These are phyloP conservation scores for Pelargonium cotyledonis DNA, from an alignment of 441 rosid genomes.

Conservation along the genomic window DNA sequence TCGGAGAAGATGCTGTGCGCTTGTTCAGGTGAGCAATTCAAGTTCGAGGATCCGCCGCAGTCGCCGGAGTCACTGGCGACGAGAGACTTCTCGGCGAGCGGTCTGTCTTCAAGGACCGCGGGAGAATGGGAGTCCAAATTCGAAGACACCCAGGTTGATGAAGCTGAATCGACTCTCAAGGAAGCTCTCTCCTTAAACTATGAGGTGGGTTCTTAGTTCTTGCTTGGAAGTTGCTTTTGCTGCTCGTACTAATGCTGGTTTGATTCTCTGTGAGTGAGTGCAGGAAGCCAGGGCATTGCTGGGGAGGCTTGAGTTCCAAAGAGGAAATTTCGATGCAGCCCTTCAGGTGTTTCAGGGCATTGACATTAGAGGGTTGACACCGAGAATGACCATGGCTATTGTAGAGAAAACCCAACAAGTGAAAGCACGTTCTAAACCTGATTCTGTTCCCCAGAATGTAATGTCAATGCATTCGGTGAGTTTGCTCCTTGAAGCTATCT, in stretches of 20 bases:
- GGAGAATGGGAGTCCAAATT: slow-evolving; percentile 75
- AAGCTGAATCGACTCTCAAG: slow-evolving; percentile 85
- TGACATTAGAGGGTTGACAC: slow-evolving; percentile 54
- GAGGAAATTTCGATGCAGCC: slow-evolving; percentile 91
- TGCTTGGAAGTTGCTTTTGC: background rate
- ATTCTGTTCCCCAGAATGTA: slow-evolving; percentile 33
- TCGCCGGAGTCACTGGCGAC: slow-evolving; percentile 92
- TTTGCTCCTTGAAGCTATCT: slow-evolving; percentile 77
- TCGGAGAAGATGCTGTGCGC: slow-evolving; percentile 76
- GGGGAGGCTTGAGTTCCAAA: slow-evolving; percentile 87
- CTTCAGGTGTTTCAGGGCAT: slow-evolving; percentile 93
- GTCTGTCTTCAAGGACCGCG: slow-evolving; percentile 60
- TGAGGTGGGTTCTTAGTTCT: slow-evolving; percentile 43
- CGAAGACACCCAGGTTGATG: slow-evolving; percentile 76
- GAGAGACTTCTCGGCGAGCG: slow-evolving; percentile 81
- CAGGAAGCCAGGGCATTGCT: slow-evolving; percentile 96
- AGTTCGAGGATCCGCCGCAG: slow-evolving; percentile 72
- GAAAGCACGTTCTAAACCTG: slow-evolving; percentile 51
- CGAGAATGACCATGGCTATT: slow-evolving; percentile 65
- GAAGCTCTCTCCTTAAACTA: slow-evolving; percentile 95
- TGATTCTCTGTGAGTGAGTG: slow-evolving; percentile 5
- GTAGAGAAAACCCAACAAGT: slow-evolving; percentile 45
- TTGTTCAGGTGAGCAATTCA: slow-evolving; percentile 92
- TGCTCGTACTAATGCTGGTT: slow-evolving; percentile 6
- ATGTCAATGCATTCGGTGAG: slow-evolving; percentile 91